Conservation (phyloP, 805 yeast species). For the Saturnispora diversa region DNA sequence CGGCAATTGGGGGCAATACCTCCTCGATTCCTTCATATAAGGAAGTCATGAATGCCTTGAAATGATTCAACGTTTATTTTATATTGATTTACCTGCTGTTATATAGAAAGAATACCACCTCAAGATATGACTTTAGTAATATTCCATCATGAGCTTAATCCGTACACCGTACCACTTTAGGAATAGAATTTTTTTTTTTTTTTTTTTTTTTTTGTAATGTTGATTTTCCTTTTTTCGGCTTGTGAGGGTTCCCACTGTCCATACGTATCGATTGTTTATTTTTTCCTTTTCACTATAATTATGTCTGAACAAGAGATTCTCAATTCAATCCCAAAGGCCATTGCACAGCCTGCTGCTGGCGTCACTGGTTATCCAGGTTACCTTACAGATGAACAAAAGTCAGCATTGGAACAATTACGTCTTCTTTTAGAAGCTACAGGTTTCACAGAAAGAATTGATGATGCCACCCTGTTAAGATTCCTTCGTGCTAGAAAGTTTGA, state of each 20-base stretch:
- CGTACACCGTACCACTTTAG: too few relatives aligned
- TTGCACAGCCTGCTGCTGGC: slow-evolving; percentile 44
- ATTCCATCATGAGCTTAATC: too few relatives aligned
- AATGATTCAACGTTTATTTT: background rate
- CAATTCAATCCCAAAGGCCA: slow-evolving; percentile 32
- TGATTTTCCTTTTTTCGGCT: too few relatives aligned
- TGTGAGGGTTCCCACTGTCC: too few relatives aligned
- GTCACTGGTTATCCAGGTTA: slow-evolving; percentile 78
- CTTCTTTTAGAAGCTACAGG: slow-evolving; percentile 53
- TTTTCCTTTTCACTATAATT: slow-evolving; percentile 8
- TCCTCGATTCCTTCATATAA: slow-evolving; percentile 4
- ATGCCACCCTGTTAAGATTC: slow-evolving; percentile 75
- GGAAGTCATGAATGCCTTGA: slow-evolving; percentile 1
- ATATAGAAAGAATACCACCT: too few relatives aligned
- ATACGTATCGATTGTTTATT: too few relatives aligned
- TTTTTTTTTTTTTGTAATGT: background rate
- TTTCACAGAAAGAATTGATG: slow-evolving; percentile 74
- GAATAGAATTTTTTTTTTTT: too few relatives aligned
- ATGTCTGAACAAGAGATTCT: slow-evolving; percentile 24
- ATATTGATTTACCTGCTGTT: background rate
- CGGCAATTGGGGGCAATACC: slow-evolving; percentile 6
- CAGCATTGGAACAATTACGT: slow-evolving; percentile 50
- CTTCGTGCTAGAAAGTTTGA: slow-evolving; percentile 95
- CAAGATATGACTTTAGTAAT: too few relatives aligned
- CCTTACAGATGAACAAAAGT: slow-evolving; percentile 60